Base-by-base conservation (phyloP, 2,329 filamentous ascomycete genomes). In the Aspergillus hiratsukae region DNA sequence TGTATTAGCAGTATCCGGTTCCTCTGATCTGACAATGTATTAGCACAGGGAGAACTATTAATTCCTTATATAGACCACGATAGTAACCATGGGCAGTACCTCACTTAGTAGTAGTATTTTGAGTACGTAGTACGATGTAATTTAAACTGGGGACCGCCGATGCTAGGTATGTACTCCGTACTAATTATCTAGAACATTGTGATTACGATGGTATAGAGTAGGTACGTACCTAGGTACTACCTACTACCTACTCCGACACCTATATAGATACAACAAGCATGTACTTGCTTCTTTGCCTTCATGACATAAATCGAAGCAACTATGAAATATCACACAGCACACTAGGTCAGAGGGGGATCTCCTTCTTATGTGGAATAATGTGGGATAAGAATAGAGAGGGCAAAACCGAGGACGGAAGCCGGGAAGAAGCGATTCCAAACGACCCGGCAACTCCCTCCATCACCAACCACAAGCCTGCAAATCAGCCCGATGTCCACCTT, bases 371-470 rank as follows among this genome's bases (percentile, higher is more conserved):
- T 17, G 31, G 31, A 37, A 7, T 14, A 35, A 37, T 17, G 31
- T 37, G 31, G 31, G 31, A 37, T 17, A 17, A 37, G 31, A 37
- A 37, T 17, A 17, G 31, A 37, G 31, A 37, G 21, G 23, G 21
- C 10, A 46, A 46, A 46, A 27, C 11, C 3, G 54, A 50, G 51
- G 41, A 60, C 55, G 51, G 60, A 46, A 46, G 57, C 54, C 55
- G 54, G 59, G 52, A 61, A 29, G 59, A 57, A 62, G 61, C 60
- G 57, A 64, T 56, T 60, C 51, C 43, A 46, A 55, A 57, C 50
- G 37, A 49, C 29, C 59, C 54, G n/a, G 56, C 55, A 56, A 46
- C 21, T 37, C 5, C 17, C 31, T 28, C 31, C 50, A 54, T 52
- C 45, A 52, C 55, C 57, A 60, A 60, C 59, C 59, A 61, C 52